These are phyloP conservation scores for Paecilomyces variotii DNA, from an alignment of 2,329 filamentous ascomycete genomes.

Conservation along the genomic window DNA sequence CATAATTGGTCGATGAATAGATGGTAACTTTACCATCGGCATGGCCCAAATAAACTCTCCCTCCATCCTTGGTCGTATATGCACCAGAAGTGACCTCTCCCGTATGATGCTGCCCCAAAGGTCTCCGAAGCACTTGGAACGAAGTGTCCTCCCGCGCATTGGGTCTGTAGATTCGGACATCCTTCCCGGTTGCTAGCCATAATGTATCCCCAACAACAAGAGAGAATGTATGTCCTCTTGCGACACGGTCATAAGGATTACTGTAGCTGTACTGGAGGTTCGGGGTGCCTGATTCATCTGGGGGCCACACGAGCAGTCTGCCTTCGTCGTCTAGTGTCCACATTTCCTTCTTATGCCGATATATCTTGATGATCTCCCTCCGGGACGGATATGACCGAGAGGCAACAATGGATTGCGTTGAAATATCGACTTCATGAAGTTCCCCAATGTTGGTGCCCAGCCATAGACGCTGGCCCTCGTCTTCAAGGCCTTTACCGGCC, in stretches of 20 bases:
- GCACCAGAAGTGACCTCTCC: conserved; percentile 85
- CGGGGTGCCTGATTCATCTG: conserved; percentile 64
- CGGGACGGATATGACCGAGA: conserved; percentile 68
- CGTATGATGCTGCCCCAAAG: conserved; percentile 62
- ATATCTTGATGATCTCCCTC: conserved; percentile 74
- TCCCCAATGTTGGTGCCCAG: conserved; percentile 84
- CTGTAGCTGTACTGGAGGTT: conserved; percentile 67
- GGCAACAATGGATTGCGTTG: conserved; percentile 60
- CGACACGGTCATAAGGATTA: conserved; percentile 59
- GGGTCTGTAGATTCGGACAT: conserved; percentile 76
- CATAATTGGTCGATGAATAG: conserved; percentile 71
- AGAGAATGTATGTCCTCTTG: conserved; percentile 77
- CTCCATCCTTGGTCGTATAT: conserved; percentile 63
- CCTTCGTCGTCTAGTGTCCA: conserved; percentile 93
- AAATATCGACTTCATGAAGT: conserved; percentile 78
- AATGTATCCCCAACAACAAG: conserved; percentile 76
- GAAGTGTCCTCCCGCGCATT: conserved; percentile 58
- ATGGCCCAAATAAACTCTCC: conserved; percentile 83
- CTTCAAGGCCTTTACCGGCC: conserved; percentile 64
- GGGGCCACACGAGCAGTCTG: conserved; percentile 77
- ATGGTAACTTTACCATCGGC: conserved; percentile 88
- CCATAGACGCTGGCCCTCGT: conserved; percentile 79
- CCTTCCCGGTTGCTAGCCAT: conserved; percentile 83
- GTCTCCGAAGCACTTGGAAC: conserved; percentile 67
- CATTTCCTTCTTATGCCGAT: conserved; percentile 77